Base-by-base conservation (phyloP, 75 land plant species). In the Picea sitchensis region DNA sequence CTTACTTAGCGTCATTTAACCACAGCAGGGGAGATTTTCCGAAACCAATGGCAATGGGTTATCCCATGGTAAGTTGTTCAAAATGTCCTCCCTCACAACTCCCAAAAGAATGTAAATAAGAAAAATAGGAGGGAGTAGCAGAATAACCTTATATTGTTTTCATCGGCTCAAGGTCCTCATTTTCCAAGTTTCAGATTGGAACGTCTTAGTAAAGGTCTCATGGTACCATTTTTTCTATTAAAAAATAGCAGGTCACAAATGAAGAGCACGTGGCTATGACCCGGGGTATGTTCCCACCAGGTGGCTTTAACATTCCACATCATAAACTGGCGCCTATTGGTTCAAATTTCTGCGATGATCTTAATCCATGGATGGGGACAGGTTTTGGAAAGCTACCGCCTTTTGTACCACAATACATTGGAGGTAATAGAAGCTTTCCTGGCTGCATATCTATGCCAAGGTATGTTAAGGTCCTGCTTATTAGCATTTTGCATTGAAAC, bases 1-100 rank as follows among this genome's bases (percentile, higher is more conserved):
- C 85, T 3, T 85, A 81, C 73, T 79, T 85, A 31, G 87, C 82
- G n/a, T 83, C 76, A 4, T 74, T 85, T 36, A 85, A 83, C 44
- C 61, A 75, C 3, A 77, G 44, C 12, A 84, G 81, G 51, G 73
- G 62, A 44, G 86, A 77, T 17, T 1, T 32, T 5, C 68, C 5
- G 18, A 13, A 59, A n/a, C 32, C 23, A 61, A 4, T 18, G 23
- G 11, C 18, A 17, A 71, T 54, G 31, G n/a, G 17, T 20, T 14
- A n/a, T 54, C 32, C 75, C 36, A 20, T 71, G 74, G 81, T 79
- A 79, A 59, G 68, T 30, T 12, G 68, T 13, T 31, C 14, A 65
- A 61, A 65, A 34, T 34, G 4, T 65, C 68, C 0, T 14, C 8
- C 54, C 8, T 47, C 8, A 7, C 51, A 47, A 5, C 7, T 6